Conservation (phyloP, 306 rosid species). For the Sicyos baderoa region DNA sequence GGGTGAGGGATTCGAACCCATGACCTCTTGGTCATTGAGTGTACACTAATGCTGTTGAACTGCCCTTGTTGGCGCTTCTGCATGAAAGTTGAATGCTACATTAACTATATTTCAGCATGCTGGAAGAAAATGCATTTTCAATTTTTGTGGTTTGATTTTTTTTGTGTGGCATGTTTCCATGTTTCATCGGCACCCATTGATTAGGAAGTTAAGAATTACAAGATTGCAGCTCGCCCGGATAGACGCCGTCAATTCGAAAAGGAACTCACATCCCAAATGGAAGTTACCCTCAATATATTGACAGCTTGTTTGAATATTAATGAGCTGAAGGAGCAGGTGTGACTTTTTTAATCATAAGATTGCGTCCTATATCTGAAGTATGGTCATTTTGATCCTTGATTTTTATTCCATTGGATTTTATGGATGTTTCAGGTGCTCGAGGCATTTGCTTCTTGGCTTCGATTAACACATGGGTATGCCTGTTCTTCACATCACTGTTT, state of each 20-base stretch:
- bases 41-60: no score
- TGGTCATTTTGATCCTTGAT: constrained; percentile 12
- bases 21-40: no score
- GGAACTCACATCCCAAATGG: constrained; percentile 91
- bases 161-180: constrained; percentile 19
- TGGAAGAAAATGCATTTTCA: constrained; percentile 3
- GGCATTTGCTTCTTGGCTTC: constrained; percentile 99
- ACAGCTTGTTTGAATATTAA: constrained; percentile 79
- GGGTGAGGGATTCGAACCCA: no score
- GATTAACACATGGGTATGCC: constrained; percentile 88
- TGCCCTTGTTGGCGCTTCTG: no score
- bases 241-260: constrained; percentile 95
- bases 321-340: constrained; percentile 96
- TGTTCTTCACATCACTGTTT: constrained; percentile 20
- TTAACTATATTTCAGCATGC: constrained; percentile 1
- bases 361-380: constrained; percentile 20
- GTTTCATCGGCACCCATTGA: constrained; percentile 25
- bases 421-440: constrained; percentile 76
- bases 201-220: constrained; percentile 88
- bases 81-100: background rate
- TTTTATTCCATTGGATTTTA: constrained; percentile 24
- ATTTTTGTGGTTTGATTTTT: constrained; percentile 13
- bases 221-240: constrained; percentile 98
- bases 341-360: constrained; percentile 12
- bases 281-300: constrained; percentile 79